phyloP scores from a whole-genome alignment of 2,329 filamentous ascomycete genomes.

The Epichloe sylvatica region DNA sequence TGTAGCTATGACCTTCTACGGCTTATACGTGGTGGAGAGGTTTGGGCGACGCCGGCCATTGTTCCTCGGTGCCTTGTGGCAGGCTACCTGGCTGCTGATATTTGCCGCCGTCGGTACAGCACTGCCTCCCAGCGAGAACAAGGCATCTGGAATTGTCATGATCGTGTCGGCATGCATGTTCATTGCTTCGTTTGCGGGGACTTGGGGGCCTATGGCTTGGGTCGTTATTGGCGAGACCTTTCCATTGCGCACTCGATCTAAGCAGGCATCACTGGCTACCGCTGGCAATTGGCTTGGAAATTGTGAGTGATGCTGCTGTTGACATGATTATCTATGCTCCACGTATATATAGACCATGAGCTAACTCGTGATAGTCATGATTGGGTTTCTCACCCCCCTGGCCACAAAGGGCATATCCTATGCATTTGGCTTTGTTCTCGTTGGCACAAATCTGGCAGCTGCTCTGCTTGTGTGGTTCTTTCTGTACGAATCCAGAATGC shows the following conservation, averaged over 20 bases:
- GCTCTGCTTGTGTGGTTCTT: constrained; percentile 53
- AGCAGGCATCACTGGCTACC: constrained; percentile 40
- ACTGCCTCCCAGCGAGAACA: constrained; percentile 26
- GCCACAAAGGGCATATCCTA: constrained; percentile 49
- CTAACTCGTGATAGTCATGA: constrained; percentile 32
- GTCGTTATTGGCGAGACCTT: constrained; percentile 54
- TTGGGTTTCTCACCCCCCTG: constrained; percentile 52
- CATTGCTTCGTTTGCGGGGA: constrained; percentile 55
- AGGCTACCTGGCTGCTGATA: constrained; percentile 49
- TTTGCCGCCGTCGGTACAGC: constrained; percentile 45
- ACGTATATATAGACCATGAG: not conserved
- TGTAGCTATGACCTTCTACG: constrained; percentile 50
- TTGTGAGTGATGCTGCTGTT: constrained; percentile 20
- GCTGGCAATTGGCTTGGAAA: constrained; percentile 46
- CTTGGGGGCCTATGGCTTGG: constrained; percentile 60
- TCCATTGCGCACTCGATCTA: constrained; percentile 39
- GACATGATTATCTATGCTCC: not conserved
- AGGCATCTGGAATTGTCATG: constrained; percentile 47
- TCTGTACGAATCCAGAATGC: constrained; percentile 49
- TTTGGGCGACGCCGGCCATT: constrained; percentile 56
- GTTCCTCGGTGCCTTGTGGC: constrained; percentile 53
- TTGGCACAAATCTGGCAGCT: constrained; percentile 44
- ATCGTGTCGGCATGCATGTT: constrained; percentile 63
- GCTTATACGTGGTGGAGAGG: constrained; percentile 54
- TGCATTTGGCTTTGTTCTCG: constrained; percentile 52